These are phyloP conservation scores for Alternaria triticina DNA, from an alignment of 2,329 filamentous ascomycete species.

Conservation along the genomic window DNA sequence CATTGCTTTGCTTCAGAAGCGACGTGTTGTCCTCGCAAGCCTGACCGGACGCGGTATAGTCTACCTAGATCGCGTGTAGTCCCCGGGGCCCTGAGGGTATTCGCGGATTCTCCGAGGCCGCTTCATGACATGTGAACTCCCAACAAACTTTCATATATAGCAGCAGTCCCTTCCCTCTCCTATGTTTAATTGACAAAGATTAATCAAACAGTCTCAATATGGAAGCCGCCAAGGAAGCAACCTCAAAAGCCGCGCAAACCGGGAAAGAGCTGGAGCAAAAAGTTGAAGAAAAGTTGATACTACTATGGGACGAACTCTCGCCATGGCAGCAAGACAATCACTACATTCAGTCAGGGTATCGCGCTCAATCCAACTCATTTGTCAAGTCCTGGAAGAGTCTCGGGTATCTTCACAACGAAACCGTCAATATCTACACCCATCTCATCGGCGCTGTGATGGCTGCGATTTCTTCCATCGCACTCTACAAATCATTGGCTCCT, in stretches of 20 bases:
- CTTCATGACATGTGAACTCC: not conserved
- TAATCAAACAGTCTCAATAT: conserved; percentile 16
- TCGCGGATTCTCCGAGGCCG: not conserved
- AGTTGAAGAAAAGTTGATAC: conserved; percentile 57
- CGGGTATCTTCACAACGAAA: conserved; percentile 70
- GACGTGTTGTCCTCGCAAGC: conserved; percentile 12
- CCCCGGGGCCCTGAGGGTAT: not conserved
- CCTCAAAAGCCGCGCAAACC: conserved; percentile 16
- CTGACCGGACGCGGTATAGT: conserved; percentile 8
- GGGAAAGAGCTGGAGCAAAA: conserved; percentile 40
- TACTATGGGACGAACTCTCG: conserved; percentile 52
- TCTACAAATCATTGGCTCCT: conserved; percentile 35
- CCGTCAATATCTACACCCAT: conserved; percentile 76
- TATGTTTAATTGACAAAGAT: no score
- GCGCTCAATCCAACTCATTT: conserved; percentile 68
- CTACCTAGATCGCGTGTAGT: not conserved
- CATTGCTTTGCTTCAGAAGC: not conserved
- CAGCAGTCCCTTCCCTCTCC: no score
- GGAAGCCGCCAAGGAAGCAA: conserved; percentile 29
- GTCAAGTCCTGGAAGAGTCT: conserved; percentile 63
- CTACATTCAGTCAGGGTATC: conserved; percentile 71
- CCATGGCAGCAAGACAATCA: conserved; percentile 67
- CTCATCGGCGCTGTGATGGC: conserved; percentile 54
- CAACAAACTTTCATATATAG: not conserved
- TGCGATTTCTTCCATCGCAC: conserved; percentile 19